A percentile compares a stretch with the other conserved stretches of the same genome.
Evolutionary conservation across 768 basidiomycete genomes (phyloP).

Genomic region (Rhodosporidiobolus sp.): DNA sequence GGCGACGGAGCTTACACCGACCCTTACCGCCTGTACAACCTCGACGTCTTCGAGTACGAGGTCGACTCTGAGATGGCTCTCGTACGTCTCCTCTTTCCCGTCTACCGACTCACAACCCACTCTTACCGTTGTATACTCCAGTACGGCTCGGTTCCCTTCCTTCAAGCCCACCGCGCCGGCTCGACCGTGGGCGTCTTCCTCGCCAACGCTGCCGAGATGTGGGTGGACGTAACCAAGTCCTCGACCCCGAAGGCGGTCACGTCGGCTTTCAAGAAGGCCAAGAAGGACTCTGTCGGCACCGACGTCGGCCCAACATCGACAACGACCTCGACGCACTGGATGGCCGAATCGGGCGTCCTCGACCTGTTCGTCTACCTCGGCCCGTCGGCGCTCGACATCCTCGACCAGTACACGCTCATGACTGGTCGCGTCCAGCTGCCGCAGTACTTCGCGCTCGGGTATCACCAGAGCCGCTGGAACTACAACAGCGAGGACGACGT

Average conservation of each 20-base stretch:
- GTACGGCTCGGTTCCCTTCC: slow-evolving; percentile 84
- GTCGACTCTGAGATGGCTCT: slow-evolving; percentile 54
- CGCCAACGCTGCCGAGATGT: slow-evolving; percentile 83
- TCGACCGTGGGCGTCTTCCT: slow-evolving; percentile 90
- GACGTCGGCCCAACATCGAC: slow-evolving; percentile 7
- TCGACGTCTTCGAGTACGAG: slow-evolving; percentile 94
- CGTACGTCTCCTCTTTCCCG: not conserved
- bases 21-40: slow-evolving; percentile 90
- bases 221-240: slow-evolving; percentile 81
- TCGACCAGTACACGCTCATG: slow-evolving; percentile 76
- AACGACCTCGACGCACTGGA: slow-evolving; percentile 89
- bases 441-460: slow-evolving; percentile 82
- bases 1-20: slow-evolving; percentile 73
- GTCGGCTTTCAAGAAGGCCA: slow-evolving; percentile 45
- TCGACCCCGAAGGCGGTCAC: slow-evolving; percentile 47
- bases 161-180: slow-evolving; percentile 84
- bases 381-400: slow-evolving; percentile 74
- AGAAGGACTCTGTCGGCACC: not conserved
- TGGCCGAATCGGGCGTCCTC: slow-evolving; percentile 93
- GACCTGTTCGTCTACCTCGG: slow-evolving; percentile 93
- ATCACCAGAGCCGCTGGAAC: slow-evolving; percentile 99
- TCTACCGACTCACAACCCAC: not conserved
- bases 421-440: slow-evolving; percentile 87
- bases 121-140: slow-evolving; percentile 56
- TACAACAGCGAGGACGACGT: slow-evolving; percentile 88